Conservation (phyloP, 176 grass and related monocot genomes). For the Rhynchospora breviuscula region DNA sequence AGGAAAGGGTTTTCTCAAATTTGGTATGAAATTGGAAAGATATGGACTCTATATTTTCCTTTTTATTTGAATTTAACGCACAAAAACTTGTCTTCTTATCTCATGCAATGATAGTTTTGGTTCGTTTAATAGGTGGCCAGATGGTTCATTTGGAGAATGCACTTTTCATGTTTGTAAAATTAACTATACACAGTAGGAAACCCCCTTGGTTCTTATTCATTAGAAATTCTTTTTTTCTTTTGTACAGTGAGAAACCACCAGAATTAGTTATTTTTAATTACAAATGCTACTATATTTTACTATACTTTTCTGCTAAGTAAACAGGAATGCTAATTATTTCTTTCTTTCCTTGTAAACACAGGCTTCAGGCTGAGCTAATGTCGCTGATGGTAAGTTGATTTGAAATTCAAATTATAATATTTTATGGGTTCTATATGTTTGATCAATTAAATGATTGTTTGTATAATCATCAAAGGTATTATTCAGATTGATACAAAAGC, state of each 20-base stretch:
- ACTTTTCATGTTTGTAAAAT: no score
- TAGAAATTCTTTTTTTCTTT: no score
- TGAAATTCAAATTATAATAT: not conserved
- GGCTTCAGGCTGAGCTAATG: slow-evolving; percentile 92
- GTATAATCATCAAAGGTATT: not conserved
- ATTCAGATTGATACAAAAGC: not conserved
- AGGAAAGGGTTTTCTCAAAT: not conserved
- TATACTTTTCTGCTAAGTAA: not conserved
- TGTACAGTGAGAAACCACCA: not conserved
- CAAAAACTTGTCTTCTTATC: no score
- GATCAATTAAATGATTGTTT: not conserved
- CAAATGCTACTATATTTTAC: not conserved
- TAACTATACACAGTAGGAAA: no score
- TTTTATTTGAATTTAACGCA: not conserved
- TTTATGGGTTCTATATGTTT: not conserved
- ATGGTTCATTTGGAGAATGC: no score
- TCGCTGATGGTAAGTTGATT: slow-evolving; percentile 58
- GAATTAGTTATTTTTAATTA: not conserved
- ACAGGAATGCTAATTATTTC: not conserved
- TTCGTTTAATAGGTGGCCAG: no score
- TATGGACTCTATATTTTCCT: not conserved
- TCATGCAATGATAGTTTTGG: no score
- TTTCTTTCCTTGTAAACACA: slow-evolving; percentile 15
- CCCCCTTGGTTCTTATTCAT: not conserved
- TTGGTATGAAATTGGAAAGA: slow-evolving; percentile 3